phyloP scores from a whole-genome alignment of 768 basidiomycete species.

The Tulasnella sp. region DNA sequence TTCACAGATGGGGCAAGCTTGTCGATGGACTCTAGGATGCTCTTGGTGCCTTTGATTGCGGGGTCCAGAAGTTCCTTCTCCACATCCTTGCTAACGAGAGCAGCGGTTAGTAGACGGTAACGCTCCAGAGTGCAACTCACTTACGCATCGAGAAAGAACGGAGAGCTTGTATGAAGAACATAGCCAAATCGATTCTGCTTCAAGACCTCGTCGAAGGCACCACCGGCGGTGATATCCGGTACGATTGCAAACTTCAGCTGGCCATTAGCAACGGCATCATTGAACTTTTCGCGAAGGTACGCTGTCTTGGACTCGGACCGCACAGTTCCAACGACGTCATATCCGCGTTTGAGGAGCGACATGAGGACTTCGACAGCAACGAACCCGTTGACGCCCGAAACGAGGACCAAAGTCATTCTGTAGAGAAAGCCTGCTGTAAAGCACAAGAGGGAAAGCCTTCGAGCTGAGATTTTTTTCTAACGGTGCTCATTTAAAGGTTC shows the following conservation, averaged over 20 bases:
- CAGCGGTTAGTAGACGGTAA: neutral
- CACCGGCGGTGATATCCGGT: neutral
- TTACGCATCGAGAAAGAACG: neutral
- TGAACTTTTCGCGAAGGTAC: neutral
- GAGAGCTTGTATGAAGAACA: constrained; percentile 10
- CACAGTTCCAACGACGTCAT: neutral
- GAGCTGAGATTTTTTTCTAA: too few relatives aligned
- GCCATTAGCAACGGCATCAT: neutral
- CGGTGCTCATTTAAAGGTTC: too few relatives aligned
- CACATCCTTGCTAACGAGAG: neutral
- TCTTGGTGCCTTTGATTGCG: constrained; percentile 18
- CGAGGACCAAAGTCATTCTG: constrained; percentile 32
- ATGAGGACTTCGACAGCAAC: constrained; percentile 51
- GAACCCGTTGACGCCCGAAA: constrained; percentile 49
- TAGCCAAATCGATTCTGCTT: neutral
- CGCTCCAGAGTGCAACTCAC: neutral
- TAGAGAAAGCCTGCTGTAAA: too few relatives aligned
- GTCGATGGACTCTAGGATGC: constrained; percentile 15
- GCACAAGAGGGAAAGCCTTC: too few relatives aligned
- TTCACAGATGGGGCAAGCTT: constrained; percentile 18
- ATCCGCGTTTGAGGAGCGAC: constrained; percentile 38
- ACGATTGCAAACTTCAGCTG: constrained; percentile 4
- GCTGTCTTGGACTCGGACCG: neutral
- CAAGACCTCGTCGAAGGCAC: constrained; percentile 2
- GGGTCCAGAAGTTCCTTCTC: constrained; percentile 17